These are phyloP conservation scores for Tolypocladium nubicola DNA, from an alignment of 2,329 filamentous ascomycete species.

Conservation along the genomic window DNA sequence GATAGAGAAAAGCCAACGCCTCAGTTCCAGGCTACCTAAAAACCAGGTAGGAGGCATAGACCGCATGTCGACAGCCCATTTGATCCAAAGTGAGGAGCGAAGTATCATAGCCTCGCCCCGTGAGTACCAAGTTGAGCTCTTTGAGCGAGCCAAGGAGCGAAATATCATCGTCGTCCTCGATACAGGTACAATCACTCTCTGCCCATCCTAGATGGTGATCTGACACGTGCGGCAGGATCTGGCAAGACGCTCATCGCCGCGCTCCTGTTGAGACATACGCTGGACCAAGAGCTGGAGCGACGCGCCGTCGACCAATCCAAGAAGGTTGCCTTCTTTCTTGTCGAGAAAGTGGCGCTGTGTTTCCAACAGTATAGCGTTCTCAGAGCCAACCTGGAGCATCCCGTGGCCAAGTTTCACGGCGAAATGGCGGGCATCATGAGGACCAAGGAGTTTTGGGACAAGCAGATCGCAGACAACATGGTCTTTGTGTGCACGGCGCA, in stretches of 20 bases:
- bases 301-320: slow-evolving; percentile 48
- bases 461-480: slow-evolving; percentile 54
- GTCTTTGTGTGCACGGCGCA: slow-evolving; percentile 89
- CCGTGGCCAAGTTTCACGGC: slow-evolving; percentile 65
- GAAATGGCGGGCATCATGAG: slow-evolving; percentile 40
- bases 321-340: slow-evolving; percentile 76
- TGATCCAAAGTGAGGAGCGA: slow-evolving; percentile 15
- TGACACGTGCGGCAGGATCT: slow-evolving; percentile 43
- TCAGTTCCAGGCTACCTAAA: neutral
- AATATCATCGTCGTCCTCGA: slow-evolving; percentile 91
- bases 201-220: neutral
- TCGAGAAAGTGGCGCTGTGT: slow-evolving; percentile 81
- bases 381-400: slow-evolving; percentile 67
- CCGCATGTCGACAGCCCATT: neutral
- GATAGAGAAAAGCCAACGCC: slow-evolving; percentile 2
- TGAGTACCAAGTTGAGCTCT: slow-evolving; percentile 88
- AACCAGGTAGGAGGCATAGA: neutral
- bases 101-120: slow-evolving; percentile 72
- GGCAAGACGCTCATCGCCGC: slow-evolving; percentile 96
- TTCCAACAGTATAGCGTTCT: slow-evolving; percentile 84
- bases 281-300: slow-evolving; percentile 67
- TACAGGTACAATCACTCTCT: slow-evolving; percentile 53
- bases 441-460: slow-evolving; percentile 36
- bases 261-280: slow-evolving; percentile 64
- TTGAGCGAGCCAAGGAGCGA: slow-evolving; percentile 70